phyloP scores from a whole-genome alignment of 129 eudicot species.

The Sambucus nigra region DNA sequence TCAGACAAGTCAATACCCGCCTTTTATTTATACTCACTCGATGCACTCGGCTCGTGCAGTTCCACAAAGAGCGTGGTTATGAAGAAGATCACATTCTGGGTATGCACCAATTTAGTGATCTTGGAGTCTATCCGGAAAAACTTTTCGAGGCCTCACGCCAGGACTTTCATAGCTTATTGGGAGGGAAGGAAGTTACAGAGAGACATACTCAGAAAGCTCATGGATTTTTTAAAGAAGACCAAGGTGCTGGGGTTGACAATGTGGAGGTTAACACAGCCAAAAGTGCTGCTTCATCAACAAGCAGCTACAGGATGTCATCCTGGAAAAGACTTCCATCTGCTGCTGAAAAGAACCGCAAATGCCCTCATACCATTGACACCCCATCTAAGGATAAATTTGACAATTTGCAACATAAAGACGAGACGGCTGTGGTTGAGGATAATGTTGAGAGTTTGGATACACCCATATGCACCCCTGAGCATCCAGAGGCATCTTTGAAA shows the following conservation, averaged over 20 bases:
- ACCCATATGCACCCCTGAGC: constrained; percentile 35
- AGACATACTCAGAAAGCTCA: constrained; percentile 19
- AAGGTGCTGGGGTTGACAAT: constrained; percentile 20
- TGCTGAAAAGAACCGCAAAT: constrained; percentile 43
- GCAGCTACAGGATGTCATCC: constrained; percentile 64
- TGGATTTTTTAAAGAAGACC: constrained; percentile 21
- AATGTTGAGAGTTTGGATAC: constrained; percentile 28
- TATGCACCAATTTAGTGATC: constrained; percentile 82
- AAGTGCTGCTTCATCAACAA: constrained; percentile 45
- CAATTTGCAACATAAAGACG: constrained; percentile 30
- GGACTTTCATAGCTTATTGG: constrained; percentile 23
- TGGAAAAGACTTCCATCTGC: constrained; percentile 78
- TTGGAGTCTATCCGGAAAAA: constrained; percentile 64
- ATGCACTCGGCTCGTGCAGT: constrained; percentile 91
- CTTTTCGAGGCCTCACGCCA: constrained; percentile 26
- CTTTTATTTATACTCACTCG: constrained; percentile 87
- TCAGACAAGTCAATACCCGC: constrained; percentile 82
- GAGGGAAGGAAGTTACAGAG: constrained; percentile 28
- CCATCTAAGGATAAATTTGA: constrained; percentile 36
- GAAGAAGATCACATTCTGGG: constrained; percentile 63
- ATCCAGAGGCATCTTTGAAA: constrained; percentile 35
- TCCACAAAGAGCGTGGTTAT: constrained; percentile 82
- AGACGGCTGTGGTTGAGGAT: constrained; percentile 7
- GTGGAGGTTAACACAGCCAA: constrained; percentile 62
- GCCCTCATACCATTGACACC: constrained; percentile 37